Base-by-base conservation (phyloP, 2,329 filamentous ascomycete genomes). In the Cadophora gregata region DNA sequence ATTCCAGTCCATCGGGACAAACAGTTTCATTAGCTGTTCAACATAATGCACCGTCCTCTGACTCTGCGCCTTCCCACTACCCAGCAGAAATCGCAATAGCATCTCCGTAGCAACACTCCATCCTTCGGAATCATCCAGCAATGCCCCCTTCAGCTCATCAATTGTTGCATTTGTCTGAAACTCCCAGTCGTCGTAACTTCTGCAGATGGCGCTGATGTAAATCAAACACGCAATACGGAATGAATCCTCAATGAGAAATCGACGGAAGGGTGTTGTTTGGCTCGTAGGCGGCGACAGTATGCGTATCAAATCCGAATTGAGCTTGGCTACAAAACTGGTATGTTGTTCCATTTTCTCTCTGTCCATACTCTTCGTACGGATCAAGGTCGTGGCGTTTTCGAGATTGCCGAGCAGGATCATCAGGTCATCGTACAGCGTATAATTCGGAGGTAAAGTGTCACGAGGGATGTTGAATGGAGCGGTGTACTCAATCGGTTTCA, bases 401-500 rank as follows among this genome's bases (percentile, higher is more conserved):
- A 66, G 21, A 16, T 48, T 31, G 4, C 50, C 59, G 4, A 66
- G 64, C 10, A 63, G 6, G 31, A 66, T 62, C 59, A 66, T 62
- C 7, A 63, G 29, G 25, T 66, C 64, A 19, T 66, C 59, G 45
- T 66, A 66, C 8, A 62, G 59, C 10, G 64, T 66, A 31, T 66
- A 66, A 24, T 66, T 63, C 8, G 36, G 50, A 2, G 64, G 64
- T 33, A 66, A 9, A 3, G 38, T 59, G 12, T 48, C 24, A 24
- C 53, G 42, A 8, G 64, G 59, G 19, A 53, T 38, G 14, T 56
- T 62, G 50, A 59, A 36, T 10, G 64, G 64, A n/a, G 64, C 48
- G 5, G 59, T 62, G 45, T 31, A 66, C 21, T 42, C 25, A 29
- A 58, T 14, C 3, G 64, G 59, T 42, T 59, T 56, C 5, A 45